Evolutionary conservation across 2,329 filamentous ascomycete species (phyloP).

Genomic region (Hawksworthiomyces lignivorus): DNA sequence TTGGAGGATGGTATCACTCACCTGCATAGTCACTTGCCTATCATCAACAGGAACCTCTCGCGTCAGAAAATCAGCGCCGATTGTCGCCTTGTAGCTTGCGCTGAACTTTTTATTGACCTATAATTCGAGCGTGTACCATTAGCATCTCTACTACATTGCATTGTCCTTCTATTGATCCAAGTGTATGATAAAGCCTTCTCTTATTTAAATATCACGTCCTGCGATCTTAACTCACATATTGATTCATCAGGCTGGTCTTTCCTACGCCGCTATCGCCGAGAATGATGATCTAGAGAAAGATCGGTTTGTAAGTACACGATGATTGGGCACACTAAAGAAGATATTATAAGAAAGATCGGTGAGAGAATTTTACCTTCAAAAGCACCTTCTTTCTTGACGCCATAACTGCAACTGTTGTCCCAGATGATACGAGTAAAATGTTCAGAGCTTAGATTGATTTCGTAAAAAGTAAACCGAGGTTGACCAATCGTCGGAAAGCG

Average conservation of each 20-base stretch:
- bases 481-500: no score
- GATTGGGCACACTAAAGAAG: no score
- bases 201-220: no score
- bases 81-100: constrained; percentile 98
- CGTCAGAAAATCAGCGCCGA: constrained; percentile 96
- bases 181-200: no score
- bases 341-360: no score
- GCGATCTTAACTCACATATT: constrained; percentile 99
- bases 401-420: constrained; percentile 41
- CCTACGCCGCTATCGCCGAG: constrained; percentile 97
- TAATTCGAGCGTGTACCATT: background rate
- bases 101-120: constrained; percentile 99
- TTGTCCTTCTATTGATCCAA: no score
- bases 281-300: constrained; percentile 83
- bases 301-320: no score
- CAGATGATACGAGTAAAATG: no score
- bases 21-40: constrained; percentile 92
- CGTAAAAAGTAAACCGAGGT: no score
- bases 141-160: no score
- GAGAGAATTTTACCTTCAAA: constrained; percentile 66
- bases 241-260: constrained; percentile 99
- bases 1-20: no score
- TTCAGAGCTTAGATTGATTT: no score
- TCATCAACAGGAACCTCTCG: constrained; percentile 97
- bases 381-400: constrained; percentile 83